Evolutionary conservation across 83 land plant species (phyloP), one percentile per base, ranked within the genome.

Genomic region (Diphasiastrum complanatum): DNA sequence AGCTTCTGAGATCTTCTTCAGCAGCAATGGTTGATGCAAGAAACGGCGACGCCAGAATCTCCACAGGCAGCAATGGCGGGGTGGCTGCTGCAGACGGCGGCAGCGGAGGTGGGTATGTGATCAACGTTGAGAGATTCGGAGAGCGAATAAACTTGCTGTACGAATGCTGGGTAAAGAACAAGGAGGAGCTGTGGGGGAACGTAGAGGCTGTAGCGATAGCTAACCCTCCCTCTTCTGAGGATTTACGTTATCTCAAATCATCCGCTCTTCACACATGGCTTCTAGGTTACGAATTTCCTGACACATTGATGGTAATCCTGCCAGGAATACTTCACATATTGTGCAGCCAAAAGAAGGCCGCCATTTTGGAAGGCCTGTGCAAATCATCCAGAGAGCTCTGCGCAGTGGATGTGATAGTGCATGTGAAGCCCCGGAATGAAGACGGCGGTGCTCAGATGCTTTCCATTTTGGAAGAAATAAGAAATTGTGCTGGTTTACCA

Each of bases 211-310:
- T 93, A 41, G 80, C 84, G 0, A 53, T 88, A 20, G 73, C 79
- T 12, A 89, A 88, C 1, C 91, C 98, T 19, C 98, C 98, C 1
- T 45, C 84, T 27, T 81, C 88, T 36, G 96, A 85, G 28, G 98
- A 93, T 48, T 37, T 93, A 34, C 85, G 96, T 12, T 93, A 93
- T 63, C 69, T 93, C 48, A 93, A 93, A 51, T 89, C 96, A 11
- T 85, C 98, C 16, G 98, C 98, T 3, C 47, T 93, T 55, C 80
- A 93, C 38, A 80, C 83, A 1, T 93, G 98, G 98, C 54, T 93
- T 63, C 75, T 93, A 29, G 98, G 98, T 5, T 89, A 89, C 72
- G 96, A 93, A 75, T 89, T 93, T 32, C 98, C 96, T 0, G 98
- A 93, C 56, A 93, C 98, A 1, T 63, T 93, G 12, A 85, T 93